These are phyloP conservation scores for Solanum corneliomulleri DNA, from an alignment of 257 asterid genomes.

Conservation along the genomic window DNA sequence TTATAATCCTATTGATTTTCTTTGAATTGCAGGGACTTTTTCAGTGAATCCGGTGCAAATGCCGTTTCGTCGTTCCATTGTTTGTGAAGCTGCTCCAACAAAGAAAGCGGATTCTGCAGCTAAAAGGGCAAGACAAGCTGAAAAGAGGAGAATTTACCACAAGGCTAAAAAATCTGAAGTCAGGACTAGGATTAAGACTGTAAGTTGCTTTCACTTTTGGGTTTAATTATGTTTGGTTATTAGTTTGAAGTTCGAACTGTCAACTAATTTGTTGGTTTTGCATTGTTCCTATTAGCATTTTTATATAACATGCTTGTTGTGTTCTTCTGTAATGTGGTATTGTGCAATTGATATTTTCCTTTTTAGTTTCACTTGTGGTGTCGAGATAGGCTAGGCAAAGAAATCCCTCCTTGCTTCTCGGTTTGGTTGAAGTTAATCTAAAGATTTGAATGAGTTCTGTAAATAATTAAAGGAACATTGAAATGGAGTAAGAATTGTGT, in stretches of 20 bases:
- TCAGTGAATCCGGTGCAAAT: conserved; percentile 29
- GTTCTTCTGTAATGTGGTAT: neutral
- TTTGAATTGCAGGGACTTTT: conserved; percentile 25
- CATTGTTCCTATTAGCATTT: neutral
- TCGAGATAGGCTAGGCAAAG: neutral
- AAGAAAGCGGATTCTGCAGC: conserved; percentile 94
- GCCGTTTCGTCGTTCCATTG: conserved; percentile 39
- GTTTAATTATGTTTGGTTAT: neutral
- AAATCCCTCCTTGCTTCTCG: neutral
- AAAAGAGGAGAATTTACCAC: conserved; percentile 75
- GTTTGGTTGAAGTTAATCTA: neutral
- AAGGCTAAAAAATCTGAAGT: conserved; percentile 69
- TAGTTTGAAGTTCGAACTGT: neutral
- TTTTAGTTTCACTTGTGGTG: neutral
- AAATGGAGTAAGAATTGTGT: neutral
- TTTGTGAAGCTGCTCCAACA: conserved; percentile 60
- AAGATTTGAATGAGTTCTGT: neutral
- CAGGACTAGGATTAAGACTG: conserved; percentile 91
- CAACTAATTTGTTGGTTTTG: neutral
- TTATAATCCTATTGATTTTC: neutral
- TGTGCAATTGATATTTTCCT: neutral
- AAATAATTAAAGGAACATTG: neutral
- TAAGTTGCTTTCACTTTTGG: neutral
- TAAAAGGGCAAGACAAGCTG: conserved; percentile 93
- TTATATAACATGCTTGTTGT: neutral